Evolutionary conservation across 2,329 filamentous ascomycete species (phyloP).

Genomic region (Ploettnerulaceae sp.): DNA sequence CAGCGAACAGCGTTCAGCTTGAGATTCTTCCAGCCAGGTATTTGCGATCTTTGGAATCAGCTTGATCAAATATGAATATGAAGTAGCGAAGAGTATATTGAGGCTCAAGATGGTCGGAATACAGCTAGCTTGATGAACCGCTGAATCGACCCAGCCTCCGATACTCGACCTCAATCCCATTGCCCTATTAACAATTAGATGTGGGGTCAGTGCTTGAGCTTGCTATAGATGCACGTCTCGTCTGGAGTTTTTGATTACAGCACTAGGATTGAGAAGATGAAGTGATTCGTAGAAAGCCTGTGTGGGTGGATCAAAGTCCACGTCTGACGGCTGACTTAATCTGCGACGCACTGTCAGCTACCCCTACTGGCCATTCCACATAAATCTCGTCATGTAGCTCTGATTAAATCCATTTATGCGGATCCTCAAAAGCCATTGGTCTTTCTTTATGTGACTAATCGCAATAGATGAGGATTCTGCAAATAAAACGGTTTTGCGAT

Average conservation of each 20-base stretch:
- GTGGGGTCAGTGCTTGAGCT: neutral
- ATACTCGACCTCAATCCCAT: neutral
- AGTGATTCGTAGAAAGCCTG: neutral
- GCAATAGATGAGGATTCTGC: too few species aligned
- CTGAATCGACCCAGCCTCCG: too few species aligned
- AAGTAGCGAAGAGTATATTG: too few species aligned
- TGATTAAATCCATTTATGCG: too few species aligned
- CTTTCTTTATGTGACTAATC: neutral
- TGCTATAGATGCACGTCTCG: neutral
- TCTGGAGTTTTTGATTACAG: slow-evolving; percentile 3
- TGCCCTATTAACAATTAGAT: neutral
- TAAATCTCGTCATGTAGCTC: too few species aligned
- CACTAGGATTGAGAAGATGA: neutral
- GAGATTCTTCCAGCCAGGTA: too few species aligned
- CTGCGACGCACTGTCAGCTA: slow-evolving; percentile 1
- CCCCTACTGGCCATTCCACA: neutral
- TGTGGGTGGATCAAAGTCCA: neutral
- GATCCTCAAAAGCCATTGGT: neutral
- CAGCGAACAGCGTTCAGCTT: too few species aligned
- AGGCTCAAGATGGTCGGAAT: too few species aligned
- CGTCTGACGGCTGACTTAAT: slow-evolving; percentile 1
- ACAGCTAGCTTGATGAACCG: too few species aligned
- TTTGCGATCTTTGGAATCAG: too few species aligned
- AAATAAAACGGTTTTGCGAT: too few species aligned
- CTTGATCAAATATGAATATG: too few species aligned